phyloP scores from a whole-genome alignment of 805 yeast species.

The Suhomyces kilbournensis region DNA sequence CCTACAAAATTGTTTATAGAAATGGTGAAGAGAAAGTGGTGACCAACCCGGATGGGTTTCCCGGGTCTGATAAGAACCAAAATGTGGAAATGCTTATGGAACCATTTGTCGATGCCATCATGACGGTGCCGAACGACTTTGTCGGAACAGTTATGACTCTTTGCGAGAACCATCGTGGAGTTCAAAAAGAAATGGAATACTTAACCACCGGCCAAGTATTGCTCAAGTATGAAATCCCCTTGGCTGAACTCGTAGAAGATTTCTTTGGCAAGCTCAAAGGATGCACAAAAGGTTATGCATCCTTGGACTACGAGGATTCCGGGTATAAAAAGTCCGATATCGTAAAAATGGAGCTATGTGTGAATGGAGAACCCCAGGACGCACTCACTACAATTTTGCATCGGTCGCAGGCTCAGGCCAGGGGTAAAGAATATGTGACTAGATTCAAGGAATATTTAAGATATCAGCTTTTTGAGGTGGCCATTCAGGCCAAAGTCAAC shows the following conservation, averaged over 20 bases:
- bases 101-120: conserved; percentile 86
- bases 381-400: conserved; percentile 93
- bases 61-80: conserved; percentile 53
- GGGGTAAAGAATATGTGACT: conserved; percentile 80
- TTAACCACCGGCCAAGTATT: conserved; percentile 77
- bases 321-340: conserved; percentile 81
- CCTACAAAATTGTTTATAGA: conserved; percentile 69
- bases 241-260: conserved; percentile 89
- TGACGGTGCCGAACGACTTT: conserved; percentile 88
- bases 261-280: conserved; percentile 93
- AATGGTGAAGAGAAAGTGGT: conserved; percentile 65
- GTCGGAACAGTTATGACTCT: conserved; percentile 82
- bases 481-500: conserved; percentile 85
- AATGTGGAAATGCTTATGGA: conserved; percentile 59
- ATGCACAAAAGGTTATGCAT: conserved; percentile 86
- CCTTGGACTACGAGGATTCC: conserved; percentile 90
- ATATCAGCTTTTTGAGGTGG: conserved; percentile 86
- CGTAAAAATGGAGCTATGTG: conserved; percentile 82
- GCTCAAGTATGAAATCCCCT: conserved; percentile 75
- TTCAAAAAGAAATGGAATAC: conserved; percentile 75
- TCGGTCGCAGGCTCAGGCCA: conserved; percentile 63
- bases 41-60: conserved; percentile 92
- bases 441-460: conserved; percentile 75
- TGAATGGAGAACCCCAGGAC: conserved; percentile 86
- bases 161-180: conserved; percentile 81